Base-by-base conservation (phyloP, 1,284 basidiomycete species). In the Pseudozyma sp. region DNA sequence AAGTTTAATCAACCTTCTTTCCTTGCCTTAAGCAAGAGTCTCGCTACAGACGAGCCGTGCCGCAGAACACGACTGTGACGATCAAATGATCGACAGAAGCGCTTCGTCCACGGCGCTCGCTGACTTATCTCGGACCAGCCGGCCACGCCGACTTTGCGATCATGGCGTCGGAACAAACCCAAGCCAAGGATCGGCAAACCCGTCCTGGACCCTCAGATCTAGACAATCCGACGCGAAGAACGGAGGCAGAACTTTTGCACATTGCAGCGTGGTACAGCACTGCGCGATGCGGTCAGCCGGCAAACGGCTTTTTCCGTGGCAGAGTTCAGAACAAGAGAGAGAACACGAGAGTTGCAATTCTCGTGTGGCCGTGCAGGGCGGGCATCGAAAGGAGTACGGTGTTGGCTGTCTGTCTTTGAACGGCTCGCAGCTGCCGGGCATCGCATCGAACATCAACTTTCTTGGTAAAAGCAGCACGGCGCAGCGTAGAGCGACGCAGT, bases 361-460 rank as follows among this genome's bases (percentile, higher is more conserved):
- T 14, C 13, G 40, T n/a, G 40, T 45, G 43, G 43, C 43, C 43
- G 19, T 45, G 31, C 33, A 54, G 52, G n/a, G 16, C 46, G 14
- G 30, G 29, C 31, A n/a, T 34, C 31, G 31, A 33, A 48, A 48
- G 16, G 7, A 34, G 31, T 8, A 33, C 30, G n/a, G 46, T 16
- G 19, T 51, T 30, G 19, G 34, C 33, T 40, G 34, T 54, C 33
- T 29, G 54, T 43, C 37, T 48, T 39, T 37, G 33, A 51, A 60
- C 64, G 64, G 64, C 64, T 56, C 54, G 64, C 57, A 45, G 42
- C 50, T 51, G 64, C 64, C 64, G 64, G 46, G 42, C 31, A 35
- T 11, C 43, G 52, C 52, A 42, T 24, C 24, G 14, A 34, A 11
- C 16, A 24, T 13, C 4, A 16, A 34, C 35, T 8, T 8, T 37